Percentiles rank a stretch among this genome's conserved stretches.
Evolutionary conservation across 1,139 yeast species (phyloP).

Genomic region (Blastobotrys arbuscula): DNA sequence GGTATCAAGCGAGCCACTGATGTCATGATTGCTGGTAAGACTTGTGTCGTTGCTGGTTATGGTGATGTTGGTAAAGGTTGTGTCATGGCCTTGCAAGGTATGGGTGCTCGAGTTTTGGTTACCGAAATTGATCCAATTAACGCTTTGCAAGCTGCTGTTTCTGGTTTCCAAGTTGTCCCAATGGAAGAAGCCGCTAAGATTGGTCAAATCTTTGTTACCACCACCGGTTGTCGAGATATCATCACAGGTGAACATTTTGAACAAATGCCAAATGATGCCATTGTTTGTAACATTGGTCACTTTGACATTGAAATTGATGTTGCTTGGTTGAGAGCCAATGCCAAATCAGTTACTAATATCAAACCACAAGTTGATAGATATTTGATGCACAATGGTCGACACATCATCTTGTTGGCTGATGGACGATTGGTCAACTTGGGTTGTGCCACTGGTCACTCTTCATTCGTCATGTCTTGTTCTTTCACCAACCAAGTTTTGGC

Average conservation of each 20-base stretch:
- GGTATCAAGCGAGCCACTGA: slow-evolving; percentile 99
- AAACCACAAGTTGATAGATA: slow-evolving; percentile 99
- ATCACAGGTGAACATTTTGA: slow-evolving; percentile 84
- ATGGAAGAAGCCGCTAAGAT: slow-evolving; percentile 89
- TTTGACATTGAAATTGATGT: slow-evolving; percentile 94
- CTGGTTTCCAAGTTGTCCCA: slow-evolving; percentile 97
- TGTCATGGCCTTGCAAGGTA: slow-evolving; percentile 97
- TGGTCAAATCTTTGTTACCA: slow-evolving; percentile 98
- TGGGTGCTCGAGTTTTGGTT: slow-evolving; percentile 99
- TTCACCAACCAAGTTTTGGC: slow-evolving; percentile 99
- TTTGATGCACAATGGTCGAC: slow-evolving; percentile 86
- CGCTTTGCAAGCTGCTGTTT: slow-evolving; percentile 99
- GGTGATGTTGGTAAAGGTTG: slow-evolving; percentile 99
- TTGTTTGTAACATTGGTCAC: slow-evolving; percentile 99
- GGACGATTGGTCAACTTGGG: slow-evolving; percentile 99
- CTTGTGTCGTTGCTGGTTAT: slow-evolving; percentile 98
- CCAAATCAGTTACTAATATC: slow-evolving; percentile 58
- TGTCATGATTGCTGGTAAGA: slow-evolving; percentile 99
- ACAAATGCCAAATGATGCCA: slow-evolving; percentile 98
- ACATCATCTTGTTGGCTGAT: slow-evolving; percentile 94
- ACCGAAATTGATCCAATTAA: slow-evolving; percentile 99
- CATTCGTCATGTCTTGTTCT: slow-evolving; percentile 99
- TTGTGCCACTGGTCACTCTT: slow-evolving; percentile 99
- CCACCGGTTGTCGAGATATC: slow-evolving; percentile 99
- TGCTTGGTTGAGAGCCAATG: slow-evolving; percentile 39